Evolutionary conservation across 2,329 filamentous ascomycete species (phyloP), one percentile per base, ranked within the genome.

Genomic region (Ceratocystis papillata): DNA sequence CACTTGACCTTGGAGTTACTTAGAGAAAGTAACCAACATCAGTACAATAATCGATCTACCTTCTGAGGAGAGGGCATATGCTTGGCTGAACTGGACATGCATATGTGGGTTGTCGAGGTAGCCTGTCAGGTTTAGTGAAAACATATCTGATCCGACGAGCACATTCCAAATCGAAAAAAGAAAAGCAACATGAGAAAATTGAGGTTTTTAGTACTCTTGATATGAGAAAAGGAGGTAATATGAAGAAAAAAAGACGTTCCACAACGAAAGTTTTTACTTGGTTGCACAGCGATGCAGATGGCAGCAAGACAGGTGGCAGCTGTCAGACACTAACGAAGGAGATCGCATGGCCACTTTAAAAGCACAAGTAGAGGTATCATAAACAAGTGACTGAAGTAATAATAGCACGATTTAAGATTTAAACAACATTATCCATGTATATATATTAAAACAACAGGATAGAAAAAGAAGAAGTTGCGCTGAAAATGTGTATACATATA

Each of bases 221-320:
- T 15, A 4, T 41, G 3, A 41, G 37, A 41, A 15, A 41, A 41
- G 10, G 37, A 15, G 37, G 10, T 5, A 5, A 15, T 41, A 3
- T 2, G 12, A 53, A 25, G 12, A 53, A 12, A 20, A 22, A 10
- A 55, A 17, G 15, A 59, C 30, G 55, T 59, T 59, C 28, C 55
- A 59, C 55, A 37, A 59, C 28, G 12, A 59, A n/a, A 8, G 25
- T n/a, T 59, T 59, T 59, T n/a, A 37, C 25, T 7, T 59, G 55
- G 55, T 59, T 59, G 25, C 28, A 37, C 17, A 59, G 28, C 28
- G 5, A 5, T 5, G 28, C 17, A 10, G 5, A 0, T 59, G 28
- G 7, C 55, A 33, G 55, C 10, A 2, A 20, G 2, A 12, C 28
- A 41, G 37, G 5, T 59, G 55, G 1, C 28, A 59, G 55, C 15